Evolutionary conservation across 345 rosid species (phyloP).

Genomic region (Luvunga scandens): DNA sequence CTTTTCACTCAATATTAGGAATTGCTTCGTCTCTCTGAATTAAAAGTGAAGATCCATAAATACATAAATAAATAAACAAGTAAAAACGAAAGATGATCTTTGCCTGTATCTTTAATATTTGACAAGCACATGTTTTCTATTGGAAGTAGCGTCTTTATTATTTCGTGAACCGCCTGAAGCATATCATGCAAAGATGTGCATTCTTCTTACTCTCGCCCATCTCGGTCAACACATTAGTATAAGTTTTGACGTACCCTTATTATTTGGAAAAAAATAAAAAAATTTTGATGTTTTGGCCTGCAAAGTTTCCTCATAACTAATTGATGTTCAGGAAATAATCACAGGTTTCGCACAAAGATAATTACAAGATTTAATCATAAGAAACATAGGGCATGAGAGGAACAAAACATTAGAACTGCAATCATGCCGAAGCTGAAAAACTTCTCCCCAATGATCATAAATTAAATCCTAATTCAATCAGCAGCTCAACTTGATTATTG

Average conservation of each 20-base stretch:
- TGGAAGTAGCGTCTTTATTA: not conserved
- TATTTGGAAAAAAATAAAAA: too few relatives aligned
- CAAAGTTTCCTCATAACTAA: not conserved
- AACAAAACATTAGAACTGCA: not conserved
- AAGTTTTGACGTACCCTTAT: not conserved
- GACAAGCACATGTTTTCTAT: not conserved
- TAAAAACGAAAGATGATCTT: not conserved
- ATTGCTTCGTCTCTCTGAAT: too few relatives aligned
- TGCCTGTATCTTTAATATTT: not conserved
- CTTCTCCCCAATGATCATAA: not conserved
- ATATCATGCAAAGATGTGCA: not conserved
- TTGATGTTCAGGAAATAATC: not conserved
- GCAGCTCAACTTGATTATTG: not conserved
- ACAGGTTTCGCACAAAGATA: not conserved
- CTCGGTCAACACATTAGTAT: too few relatives aligned
- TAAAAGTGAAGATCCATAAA: too few relatives aligned
- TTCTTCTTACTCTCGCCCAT: too few relatives aligned
- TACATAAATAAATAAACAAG: too few relatives aligned
- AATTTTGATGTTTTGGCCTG: too few relatives aligned
- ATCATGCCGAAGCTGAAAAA: not conserved
- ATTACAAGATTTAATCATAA: too few relatives aligned
- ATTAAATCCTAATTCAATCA: not conserved
- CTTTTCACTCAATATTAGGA: too few relatives aligned
- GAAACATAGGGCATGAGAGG: too few relatives aligned
- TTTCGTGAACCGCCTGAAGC: not conserved